Evolutionary conservation across 1,139 yeast genomes (phyloP).

Genomic region (Taiozyma sp.): DNA sequence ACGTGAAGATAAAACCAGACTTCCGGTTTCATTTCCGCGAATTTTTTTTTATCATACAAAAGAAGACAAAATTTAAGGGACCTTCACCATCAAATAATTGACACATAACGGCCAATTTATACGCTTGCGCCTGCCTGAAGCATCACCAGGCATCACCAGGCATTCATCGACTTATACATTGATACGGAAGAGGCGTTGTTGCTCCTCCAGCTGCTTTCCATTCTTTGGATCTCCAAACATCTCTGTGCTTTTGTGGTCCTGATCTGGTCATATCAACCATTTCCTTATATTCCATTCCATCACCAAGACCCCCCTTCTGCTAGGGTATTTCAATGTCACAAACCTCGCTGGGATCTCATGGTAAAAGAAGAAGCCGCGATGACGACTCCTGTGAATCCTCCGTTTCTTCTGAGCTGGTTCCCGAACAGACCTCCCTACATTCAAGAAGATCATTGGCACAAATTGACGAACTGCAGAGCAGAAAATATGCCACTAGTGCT

Average conservation of each 20-base stretch:
- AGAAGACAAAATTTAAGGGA: not conserved
- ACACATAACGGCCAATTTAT: not conserved
- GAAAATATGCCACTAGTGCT: not conserved
- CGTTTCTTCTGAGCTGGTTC: not conserved
- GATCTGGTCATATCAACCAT: not conserved
- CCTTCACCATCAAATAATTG: not conserved
- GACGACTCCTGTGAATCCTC: not conserved
- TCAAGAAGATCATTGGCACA: constrained; percentile 1
- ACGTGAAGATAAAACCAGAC: not conserved
- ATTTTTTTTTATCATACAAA: too few relatives aligned
- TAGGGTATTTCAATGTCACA: not conserved
- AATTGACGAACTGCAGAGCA: not conserved
- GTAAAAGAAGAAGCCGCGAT: not conserved
- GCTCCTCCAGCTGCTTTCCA: not conserved
- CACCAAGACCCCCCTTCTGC: not conserved
- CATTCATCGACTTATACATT: not conserved
- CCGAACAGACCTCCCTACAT: not conserved
- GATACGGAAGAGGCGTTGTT: not conserved
- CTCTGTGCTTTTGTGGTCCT: not conserved
- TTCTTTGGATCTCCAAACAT: not conserved
- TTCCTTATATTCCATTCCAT: not conserved
- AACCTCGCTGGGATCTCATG: not conserved
- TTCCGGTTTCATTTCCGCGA: too few relatives aligned
- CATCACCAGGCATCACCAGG: not conserved
- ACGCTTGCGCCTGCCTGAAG: not conserved